Percentiles rank a stretch among this genome's conserved stretches.
Evolutionary conservation across 164 flowering plant species (phyloP).

Genomic region (Kingdonia uniflora): DNA sequence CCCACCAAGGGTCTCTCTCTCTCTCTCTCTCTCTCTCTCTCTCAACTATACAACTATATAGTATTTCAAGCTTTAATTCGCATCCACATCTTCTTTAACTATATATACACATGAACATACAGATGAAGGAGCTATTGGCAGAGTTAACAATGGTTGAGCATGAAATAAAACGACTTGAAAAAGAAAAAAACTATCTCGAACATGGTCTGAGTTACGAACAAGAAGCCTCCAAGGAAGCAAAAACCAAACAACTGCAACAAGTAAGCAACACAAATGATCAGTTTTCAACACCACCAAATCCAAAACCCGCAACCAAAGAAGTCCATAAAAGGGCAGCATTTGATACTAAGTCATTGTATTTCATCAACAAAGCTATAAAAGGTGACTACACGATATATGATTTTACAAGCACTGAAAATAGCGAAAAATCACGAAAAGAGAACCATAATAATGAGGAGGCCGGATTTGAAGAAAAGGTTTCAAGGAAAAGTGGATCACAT

Average conservation of each 20-base stretch:
- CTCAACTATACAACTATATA: background rate
- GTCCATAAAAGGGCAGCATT: conserved; percentile 27
- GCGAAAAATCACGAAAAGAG: conserved; percentile 26
- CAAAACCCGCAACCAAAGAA: conserved; percentile 7
- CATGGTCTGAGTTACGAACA: conserved; percentile 27
- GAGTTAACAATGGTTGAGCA: conserved; percentile 76
- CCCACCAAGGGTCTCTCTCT: conserved; percentile 55
- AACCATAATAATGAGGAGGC: conserved; percentile 22
- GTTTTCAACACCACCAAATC: conserved; percentile 7
- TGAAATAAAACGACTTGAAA: conserved; percentile 62
- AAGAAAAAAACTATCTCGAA: conserved; percentile 45
- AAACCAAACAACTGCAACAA: conserved; percentile 22
- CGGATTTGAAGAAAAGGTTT: conserved; percentile 20
- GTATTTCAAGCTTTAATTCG: background rate
- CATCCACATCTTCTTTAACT: background rate
- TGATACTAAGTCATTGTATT: conserved; percentile 72
- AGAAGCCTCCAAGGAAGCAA: conserved; percentile 24
- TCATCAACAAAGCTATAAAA: conserved; percentile 84
- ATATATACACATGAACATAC: conserved; percentile 1
- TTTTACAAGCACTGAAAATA: conserved; percentile 31
- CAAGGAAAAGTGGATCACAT: conserved; percentile 31
- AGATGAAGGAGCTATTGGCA: conserved; percentile 62
- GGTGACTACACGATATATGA: conserved; percentile 43
- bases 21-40: background rate
- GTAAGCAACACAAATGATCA: conserved; percentile 7